These are phyloP conservation scores for Penicillium fimorum DNA, from an alignment of 495 filamentous ascomycete genomes.

Conservation along the genomic window DNA sequence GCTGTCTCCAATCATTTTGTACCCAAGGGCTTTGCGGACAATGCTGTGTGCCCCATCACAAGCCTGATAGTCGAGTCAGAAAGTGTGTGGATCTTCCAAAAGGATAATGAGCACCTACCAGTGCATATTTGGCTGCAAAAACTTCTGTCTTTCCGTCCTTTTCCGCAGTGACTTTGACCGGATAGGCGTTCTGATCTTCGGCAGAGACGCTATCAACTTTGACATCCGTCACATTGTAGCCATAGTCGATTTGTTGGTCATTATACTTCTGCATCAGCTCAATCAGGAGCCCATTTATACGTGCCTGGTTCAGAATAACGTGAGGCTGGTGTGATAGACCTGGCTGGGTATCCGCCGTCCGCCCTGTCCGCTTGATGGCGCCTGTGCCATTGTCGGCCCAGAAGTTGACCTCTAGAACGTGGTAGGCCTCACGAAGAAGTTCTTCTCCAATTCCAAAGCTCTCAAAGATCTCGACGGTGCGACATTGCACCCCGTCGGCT, in stretches of 20 bases:
- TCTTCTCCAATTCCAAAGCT: conserved; percentile 71
- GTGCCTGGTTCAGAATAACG: conserved; percentile 75
- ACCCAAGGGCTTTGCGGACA: conserved; percentile 65
- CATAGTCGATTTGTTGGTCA: conserved; percentile 58
- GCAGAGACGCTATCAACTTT: conserved; percentile 46
- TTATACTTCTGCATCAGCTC: conserved; percentile 47
- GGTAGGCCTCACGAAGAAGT: conserved; percentile 68
- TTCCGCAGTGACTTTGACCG: conserved; percentile 53
- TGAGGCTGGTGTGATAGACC: conserved; percentile 68
- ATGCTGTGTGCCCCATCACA: conserved; percentile 77
- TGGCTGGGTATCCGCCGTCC: conserved; percentile 59
- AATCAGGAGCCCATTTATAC: conserved; percentile 63
- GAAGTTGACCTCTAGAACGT: conserved; percentile 65
- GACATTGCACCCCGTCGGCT: conserved; percentile 77
- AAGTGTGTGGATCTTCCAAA: neutral
- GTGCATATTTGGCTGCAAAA: conserved; percentile 64
- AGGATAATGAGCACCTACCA: conserved; percentile 46
- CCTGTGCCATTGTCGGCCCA: conserved; percentile 50
- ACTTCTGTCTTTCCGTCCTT: conserved; percentile 51
- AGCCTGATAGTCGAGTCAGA: conserved; percentile 43
- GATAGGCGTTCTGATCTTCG: conserved; percentile 45
- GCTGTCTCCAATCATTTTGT: conserved; percentile 71
- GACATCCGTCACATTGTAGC: conserved; percentile 54
- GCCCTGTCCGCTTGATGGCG: conserved; percentile 51
- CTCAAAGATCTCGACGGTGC: conserved; percentile 79